Evolutionary conservation across 257 asterid species (phyloP), one percentile per base, ranked within the genome.

Genomic region (Fraxinus quadrangulata): DNA sequence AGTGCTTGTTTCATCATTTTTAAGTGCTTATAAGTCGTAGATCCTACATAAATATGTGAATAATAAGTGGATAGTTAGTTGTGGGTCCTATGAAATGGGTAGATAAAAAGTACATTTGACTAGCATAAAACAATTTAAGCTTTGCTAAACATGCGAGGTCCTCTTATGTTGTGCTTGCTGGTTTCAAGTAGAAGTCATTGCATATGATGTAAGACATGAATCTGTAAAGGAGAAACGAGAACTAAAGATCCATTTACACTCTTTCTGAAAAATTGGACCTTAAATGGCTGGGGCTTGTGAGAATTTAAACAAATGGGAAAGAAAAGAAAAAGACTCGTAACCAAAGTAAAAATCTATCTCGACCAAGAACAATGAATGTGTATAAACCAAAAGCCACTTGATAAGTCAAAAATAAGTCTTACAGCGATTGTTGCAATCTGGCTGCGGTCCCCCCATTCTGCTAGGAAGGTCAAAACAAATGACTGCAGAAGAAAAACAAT

Each of bases 361-460:
- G 5, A 63, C 24, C 6, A 63, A 54, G 65, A 54, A 11, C 17
- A 11, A 1, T 63, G 69, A 63, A 63, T 63, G 69, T 36, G n/a
- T 30, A 63, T 24, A 26, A 10, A 26, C 19, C 33, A n/a, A 63
- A 63, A 59, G 47, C 4, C 66, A 51, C 54, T n/a, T 56, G 51
- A 34, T 24, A 31, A n/a, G 51, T 56, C 33, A n/a, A 26, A 63
- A 77, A 76, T 78, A 82, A 36, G 74, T 74, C 96, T 93, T 88
- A 93, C 98, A 79, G 99, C 99, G 68, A 94, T 92, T 79, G 99
- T 94, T 65, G 99, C 99, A 71, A 92, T 92, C 90, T 94, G 99
- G 88, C 99, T 94, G 71, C 99, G 97, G 75, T 94, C 99, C 16
- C 99, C 99, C 99, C 99, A 94, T 80, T 94, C 99, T 17, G 99